Evolutionary conservation across 768 basidiomycete genomes (phyloP), one percentile per base, ranked within the genome.

Genomic region (Tulasnella sp.): DNA sequence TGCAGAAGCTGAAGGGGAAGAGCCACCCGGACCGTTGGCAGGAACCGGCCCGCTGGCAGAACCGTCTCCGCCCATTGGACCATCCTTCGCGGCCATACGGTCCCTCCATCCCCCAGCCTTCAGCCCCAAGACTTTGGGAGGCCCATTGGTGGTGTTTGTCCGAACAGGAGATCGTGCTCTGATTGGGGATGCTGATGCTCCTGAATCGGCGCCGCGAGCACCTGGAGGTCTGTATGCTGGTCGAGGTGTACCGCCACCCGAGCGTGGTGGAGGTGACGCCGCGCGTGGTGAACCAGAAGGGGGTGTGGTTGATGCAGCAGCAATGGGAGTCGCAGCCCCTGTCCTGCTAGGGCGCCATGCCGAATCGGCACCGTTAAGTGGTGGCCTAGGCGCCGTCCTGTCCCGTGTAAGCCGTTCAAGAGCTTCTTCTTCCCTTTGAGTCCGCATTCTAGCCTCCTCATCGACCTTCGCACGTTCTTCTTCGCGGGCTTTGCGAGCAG

Each of bases 91-190:
- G 29, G 74, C 76, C 64, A 75, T 73, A 50, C 83, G 76, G 9
- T 75, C 76, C 58, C 86, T 75, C 86, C 85, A 88, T 21, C 76
- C 76, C 11, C 78, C 77, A 43, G 73, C 74, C 34, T 38, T 38
- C 34, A 15, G 34, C 15, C 5, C 34, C 34, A 38, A 38, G 15
- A 38, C 34, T 15, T 38, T 38, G 7, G 34, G 34, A 21, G 68
- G 70, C 1, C 71, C 68, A 4, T 72, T 67, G 9, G 65, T 63
- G 34, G 66, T 63, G 8, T 68, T 69, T 17, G 68, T 65, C 27
- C 64, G 61, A 21, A 72, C 58, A 2, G 71, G 71, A 42, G 74
- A 75, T 15, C 54, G 60, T 8, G 54, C 60, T 11, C 44, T 42
- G 21, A 42, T 60, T 15, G 44, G 46, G 19, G 25, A 15, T 11